phyloP scores from a whole-genome alignment of 805 yeast species.

The Kodamaea sagamina region DNA sequence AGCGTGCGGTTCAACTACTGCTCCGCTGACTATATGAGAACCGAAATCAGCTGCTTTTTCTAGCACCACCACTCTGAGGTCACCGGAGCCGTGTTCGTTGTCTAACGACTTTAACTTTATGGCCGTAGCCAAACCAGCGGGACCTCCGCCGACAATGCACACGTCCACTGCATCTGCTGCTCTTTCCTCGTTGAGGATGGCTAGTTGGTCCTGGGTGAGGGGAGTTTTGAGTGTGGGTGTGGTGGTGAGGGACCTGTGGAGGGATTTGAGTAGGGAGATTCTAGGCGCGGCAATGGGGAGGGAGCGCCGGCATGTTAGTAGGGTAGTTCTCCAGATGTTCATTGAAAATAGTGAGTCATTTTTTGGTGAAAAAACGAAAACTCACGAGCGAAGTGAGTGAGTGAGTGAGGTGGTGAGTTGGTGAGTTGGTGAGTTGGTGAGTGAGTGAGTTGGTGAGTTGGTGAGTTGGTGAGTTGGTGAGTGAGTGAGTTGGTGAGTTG shows the following conservation, averaged over 20 bases:
- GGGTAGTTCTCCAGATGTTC: background rate
- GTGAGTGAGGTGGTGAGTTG: background rate
- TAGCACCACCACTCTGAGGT: conserved; percentile 79
- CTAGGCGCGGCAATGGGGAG: background rate
- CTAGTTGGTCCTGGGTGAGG: conserved; percentile 8
- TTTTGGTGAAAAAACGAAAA: conserved; percentile 5
- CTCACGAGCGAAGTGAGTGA: background rate
- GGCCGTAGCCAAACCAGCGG: conserved; percentile 95
- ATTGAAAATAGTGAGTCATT: conserved; percentile 6
- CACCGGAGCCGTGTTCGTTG: conserved; percentile 60
- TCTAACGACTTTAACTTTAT: conserved; percentile 86
- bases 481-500: no score
- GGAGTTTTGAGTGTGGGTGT: background rate
- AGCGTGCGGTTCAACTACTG: conserved; percentile 89
- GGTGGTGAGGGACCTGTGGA: background rate
- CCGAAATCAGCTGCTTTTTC: conserved; percentile 96
- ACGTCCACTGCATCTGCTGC: conserved; percentile 89
- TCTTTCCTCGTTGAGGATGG: conserved; percentile 51
- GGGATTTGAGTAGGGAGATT: background rate
- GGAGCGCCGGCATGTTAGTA: background rate
- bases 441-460: background rate
- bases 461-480: no score
- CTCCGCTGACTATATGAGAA: conserved; percentile 89
- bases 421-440: background rate
- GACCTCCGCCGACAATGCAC: conserved; percentile 96